A percentile compares a stretch with the other conserved stretches of the same genome.
Conservation (phyloP, 2,329 filamentous ascomycete genomes). For the Daldinia sp. region DNA sequence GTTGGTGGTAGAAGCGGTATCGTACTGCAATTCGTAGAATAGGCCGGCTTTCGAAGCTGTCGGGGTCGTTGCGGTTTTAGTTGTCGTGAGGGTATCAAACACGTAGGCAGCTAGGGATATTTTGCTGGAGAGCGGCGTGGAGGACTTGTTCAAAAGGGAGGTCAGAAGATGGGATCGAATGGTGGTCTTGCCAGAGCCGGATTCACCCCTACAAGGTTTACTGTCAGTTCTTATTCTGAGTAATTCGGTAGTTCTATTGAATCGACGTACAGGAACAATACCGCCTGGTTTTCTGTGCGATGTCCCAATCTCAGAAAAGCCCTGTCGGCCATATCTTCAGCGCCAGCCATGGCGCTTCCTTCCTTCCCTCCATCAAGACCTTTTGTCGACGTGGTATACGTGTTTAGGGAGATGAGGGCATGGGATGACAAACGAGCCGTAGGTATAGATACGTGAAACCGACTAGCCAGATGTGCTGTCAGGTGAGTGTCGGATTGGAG, state of each 20-base stretch:
- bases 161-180: conserved; percentile 88
- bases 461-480: conserved; percentile 83
- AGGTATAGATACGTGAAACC: conserved; percentile 90
- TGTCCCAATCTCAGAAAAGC: conserved; percentile 87
- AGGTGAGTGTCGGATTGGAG: conserved; percentile 80
- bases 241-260: not conserved
- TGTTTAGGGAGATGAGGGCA: conserved; percentile 91
- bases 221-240: conserved; percentile 11
- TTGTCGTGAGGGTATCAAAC: conserved; percentile 95
- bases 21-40: conserved; percentile 96
- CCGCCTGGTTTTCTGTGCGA: conserved; percentile 90
- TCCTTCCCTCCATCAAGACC: conserved; percentile 91
- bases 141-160: conserved; percentile 85
- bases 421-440: conserved; percentile 91
- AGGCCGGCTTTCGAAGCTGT: conserved; percentile 95
- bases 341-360: conserved; percentile 89
- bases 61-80: conserved; percentile 93
- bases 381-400: conserved; percentile 87
- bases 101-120: conserved; percentile 92
- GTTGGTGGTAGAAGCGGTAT: conserved; percentile 83
- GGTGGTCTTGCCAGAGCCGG: conserved; percentile 94
- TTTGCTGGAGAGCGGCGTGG: conserved; percentile 91
- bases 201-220: conserved; percentile 76
- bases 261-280: conserved; percentile 84
- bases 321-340: conserved; percentile 88